These are phyloP conservation scores for Bryoerythrophyllum caledonicum DNA, from an alignment of 225 moss, liverwort and hornwort genomes.

Conservation along the genomic window DNA sequence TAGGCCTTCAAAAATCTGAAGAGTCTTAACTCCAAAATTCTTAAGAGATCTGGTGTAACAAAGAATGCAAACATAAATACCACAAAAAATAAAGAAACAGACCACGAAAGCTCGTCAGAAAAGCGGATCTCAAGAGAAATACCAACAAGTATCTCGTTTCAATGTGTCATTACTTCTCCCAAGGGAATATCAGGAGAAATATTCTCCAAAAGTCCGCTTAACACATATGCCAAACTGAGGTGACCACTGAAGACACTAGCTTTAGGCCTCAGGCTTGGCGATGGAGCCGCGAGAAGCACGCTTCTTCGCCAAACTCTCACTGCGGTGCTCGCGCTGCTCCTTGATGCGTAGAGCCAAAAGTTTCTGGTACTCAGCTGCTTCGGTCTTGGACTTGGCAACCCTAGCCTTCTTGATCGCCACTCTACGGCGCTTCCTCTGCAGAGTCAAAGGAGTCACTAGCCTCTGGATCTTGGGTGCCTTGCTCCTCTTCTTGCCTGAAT, in stretches of 20 bases:
- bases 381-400: slow-evolving; percentile 58
- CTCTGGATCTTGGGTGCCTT: slow-evolving; percentile 85
- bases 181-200: background rate
- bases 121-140: background rate
- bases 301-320: slow-evolving; percentile 77
- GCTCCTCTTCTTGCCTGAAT: slow-evolving; percentile 81
- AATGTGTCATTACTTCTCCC: background rate
- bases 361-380: slow-evolving; percentile 72
- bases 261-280: slow-evolving; percentile 50
- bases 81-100: background rate
- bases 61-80: background rate
- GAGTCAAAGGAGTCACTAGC: slow-evolving; percentile 71
- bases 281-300: slow-evolving; percentile 66
- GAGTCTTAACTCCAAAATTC: background rate
- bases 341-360: slow-evolving; percentile 65
- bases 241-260: background rate
- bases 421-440: slow-evolving; percentile 74
- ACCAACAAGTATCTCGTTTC: background rate
- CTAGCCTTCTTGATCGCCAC: slow-evolving; percentile 67
- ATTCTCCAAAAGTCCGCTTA: background rate
- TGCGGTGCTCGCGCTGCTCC: slow-evolving; percentile 70
- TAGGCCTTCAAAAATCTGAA: background rate
- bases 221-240: background rate
- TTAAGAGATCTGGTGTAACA: background rate
- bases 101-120: background rate